These are phyloP conservation scores for Metschnikowia colocasiae DNA, from an alignment of 805 yeast genomes.

Conservation along the genomic window DNA sequence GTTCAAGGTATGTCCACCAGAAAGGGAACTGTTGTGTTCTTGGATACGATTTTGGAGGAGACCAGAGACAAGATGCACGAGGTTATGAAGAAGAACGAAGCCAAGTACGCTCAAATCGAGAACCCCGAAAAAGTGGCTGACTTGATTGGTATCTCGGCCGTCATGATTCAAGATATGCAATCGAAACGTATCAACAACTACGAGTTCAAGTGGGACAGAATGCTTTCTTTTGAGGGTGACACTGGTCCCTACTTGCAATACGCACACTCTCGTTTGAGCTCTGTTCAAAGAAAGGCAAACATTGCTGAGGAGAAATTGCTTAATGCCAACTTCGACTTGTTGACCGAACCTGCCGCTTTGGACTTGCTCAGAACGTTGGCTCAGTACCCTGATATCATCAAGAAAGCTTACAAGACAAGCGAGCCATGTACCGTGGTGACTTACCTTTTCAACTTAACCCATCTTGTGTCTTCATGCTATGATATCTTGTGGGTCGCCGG, in stretches of 20 bases:
- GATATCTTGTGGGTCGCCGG: constrained; percentile 96
- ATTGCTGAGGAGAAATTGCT: constrained; percentile 38
- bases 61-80: constrained; percentile 93
- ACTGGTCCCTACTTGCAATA: constrained; percentile 98
- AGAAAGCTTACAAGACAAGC: constrained; percentile 74
- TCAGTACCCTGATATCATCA: constrained; percentile 86
- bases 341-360: constrained; percentile 68
- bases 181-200: constrained; percentile 95
- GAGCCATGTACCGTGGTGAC: constrained; percentile 96
- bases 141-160: constrained; percentile 92
- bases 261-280: constrained; percentile 94
- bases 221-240: constrained; percentile 98
- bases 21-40: constrained; percentile 97
- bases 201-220: constrained; percentile 96
- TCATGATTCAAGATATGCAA: constrained; percentile 99
- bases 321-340: constrained; percentile 54
- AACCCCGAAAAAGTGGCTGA: constrained; percentile 95
- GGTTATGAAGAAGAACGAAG: constrained; percentile 90
- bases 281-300: constrained; percentile 83
- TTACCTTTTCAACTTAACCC: constrained; percentile 86
- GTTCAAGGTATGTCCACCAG: constrained; percentile 98
- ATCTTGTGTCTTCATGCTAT: constrained; percentile 93
- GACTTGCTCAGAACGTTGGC: constrained; percentile 73
- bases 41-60: constrained; percentile 89
- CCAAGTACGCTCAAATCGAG: constrained; percentile 87